phyloP scores from a whole-genome alignment of 805 yeast species.

The Spathaspora passalidarum region DNA sequence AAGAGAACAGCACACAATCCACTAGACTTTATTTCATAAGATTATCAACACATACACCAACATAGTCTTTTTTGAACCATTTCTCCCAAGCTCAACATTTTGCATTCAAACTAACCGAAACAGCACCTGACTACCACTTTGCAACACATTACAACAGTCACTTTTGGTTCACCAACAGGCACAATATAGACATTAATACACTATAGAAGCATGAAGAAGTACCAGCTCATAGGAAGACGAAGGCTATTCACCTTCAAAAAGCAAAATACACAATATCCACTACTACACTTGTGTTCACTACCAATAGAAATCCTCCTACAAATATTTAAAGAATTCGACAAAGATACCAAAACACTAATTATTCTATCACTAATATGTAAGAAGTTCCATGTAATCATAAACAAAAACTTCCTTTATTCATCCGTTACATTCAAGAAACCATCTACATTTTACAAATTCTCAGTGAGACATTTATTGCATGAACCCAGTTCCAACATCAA shows the following conservation, averaged over 20 bases:
- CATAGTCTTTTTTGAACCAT: too few relatives aligned
- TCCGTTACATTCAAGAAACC: constrained; percentile 22
- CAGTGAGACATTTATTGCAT: constrained; percentile 26
- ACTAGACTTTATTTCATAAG: too few relatives aligned
- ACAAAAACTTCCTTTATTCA: constrained; percentile 36
- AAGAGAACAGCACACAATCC: background rate
- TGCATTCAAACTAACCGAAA: too few relatives aligned
- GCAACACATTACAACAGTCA: too few relatives aligned
- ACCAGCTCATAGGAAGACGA: constrained; percentile 41
- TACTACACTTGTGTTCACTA: constrained; percentile 33
- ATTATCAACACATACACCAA: too few relatives aligned
- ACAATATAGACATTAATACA: too few relatives aligned
- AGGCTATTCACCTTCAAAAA: constrained; percentile 15
- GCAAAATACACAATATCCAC: constrained; percentile 20
- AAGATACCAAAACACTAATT: constrained; percentile 19
- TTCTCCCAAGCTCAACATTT: too few relatives aligned
- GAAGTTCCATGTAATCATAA: constrained; percentile 33
- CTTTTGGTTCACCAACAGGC: too few relatives aligned
- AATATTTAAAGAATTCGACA: constrained; percentile 25
- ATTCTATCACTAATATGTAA: constrained; percentile 32
- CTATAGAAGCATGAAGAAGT: constrained; percentile 37
- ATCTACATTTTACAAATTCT: constrained; percentile 32
- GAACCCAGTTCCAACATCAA: constrained; percentile 19
- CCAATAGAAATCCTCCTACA: constrained; percentile 43
- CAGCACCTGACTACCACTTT: too few relatives aligned